These are phyloP conservation scores for Candida ascalaphidarum DNA, from an alignment of 805 yeast genomes.

Conservation along the genomic window DNA sequence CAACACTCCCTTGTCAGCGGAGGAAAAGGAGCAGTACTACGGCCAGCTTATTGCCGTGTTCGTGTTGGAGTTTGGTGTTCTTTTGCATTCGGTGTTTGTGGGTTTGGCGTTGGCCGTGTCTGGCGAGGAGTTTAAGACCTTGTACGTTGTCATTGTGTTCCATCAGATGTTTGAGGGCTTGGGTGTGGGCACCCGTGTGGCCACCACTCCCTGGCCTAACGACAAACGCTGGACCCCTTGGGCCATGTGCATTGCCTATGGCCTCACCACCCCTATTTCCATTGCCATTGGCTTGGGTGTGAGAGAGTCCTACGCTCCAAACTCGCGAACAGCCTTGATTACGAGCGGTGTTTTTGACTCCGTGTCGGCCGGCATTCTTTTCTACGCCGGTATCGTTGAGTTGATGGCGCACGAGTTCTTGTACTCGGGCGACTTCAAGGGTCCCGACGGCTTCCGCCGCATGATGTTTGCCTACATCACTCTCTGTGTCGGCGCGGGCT, in stretches of 20 bases:
- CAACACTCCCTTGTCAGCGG: conserved; percentile 24
- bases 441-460: conserved; percentile 42
- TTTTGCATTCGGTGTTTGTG: conserved; percentile 77
- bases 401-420: conserved; percentile 32
- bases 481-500: conserved; percentile 61
- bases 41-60: conserved; percentile 51
- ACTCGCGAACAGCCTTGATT: conserved; percentile 22
- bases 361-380: conserved; percentile 25
- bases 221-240: conserved; percentile 40
- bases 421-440: conserved; percentile 46
- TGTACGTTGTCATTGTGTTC: conserved; percentile 63
- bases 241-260: conserved; percentile 20
- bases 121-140: conserved; percentile 64
- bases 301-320: conserved; percentile 21
- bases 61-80: conserved; percentile 68
- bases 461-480: conserved; percentile 44
- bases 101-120: conserved; percentile 74
- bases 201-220: conserved; percentile 48
- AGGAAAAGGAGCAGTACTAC: conserved; percentile 38
- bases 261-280: conserved; percentile 24
- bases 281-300: conserved; percentile 30
- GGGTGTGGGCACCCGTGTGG: conserved; percentile 74
- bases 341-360: conserved; percentile 27
- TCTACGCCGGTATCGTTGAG: conserved; percentile 28
- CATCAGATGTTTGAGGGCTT: conserved; percentile 84